Evolutionary conservation across 805 yeast species (phyloP), one percentile per base, ranked within the genome.

Genomic region (Yamadazyma paraphyllophila): DNA sequence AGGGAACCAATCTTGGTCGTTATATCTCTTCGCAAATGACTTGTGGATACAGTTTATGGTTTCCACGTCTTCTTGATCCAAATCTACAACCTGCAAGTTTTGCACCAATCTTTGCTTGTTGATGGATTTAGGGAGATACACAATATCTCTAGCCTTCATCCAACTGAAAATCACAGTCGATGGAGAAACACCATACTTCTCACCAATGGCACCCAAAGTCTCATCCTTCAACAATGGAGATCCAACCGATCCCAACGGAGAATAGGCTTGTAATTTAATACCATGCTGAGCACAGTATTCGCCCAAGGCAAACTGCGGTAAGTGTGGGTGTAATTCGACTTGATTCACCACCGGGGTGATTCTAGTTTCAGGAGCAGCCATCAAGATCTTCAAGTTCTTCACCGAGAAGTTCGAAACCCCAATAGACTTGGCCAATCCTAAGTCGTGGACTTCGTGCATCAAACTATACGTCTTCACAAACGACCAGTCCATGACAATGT

Each of bases 391-490:
- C 39, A 61, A 48, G 43, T 56, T 60, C 45, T 69, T 74, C 24
- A 76, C 65, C 14, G 86, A 75, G 61, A 82, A 80, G 67, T 88
- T 88, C 31, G 91, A 83, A 35, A 88, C 86, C 54, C 96, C 96
- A 61, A 88, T 77, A 17, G 90, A 79, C 54, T 73, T 78, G 24
- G 79, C 72, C 60, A 79, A 73, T 24, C 81, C 84, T 20, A 76
- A 60, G 25, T 66, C 66, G 39, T 79, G 71, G 41, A 85, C 65
- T 54, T 77, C 67, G 66, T 86, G 88, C 78, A 88, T 63, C 8
- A 50, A 50, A 15, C 35, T 46, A 42, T 81, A 86, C 15, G 88
- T 81, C 56, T 82, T 74, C 51, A 77, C 60, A 58, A 74, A 80
- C 47, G 62, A 57, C 64, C 70, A 60, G 42, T 61, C 69, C 13